phyloP scores from a whole-genome alignment of 768 basidiomycete species.

The Leccinum uliginosum region DNA sequence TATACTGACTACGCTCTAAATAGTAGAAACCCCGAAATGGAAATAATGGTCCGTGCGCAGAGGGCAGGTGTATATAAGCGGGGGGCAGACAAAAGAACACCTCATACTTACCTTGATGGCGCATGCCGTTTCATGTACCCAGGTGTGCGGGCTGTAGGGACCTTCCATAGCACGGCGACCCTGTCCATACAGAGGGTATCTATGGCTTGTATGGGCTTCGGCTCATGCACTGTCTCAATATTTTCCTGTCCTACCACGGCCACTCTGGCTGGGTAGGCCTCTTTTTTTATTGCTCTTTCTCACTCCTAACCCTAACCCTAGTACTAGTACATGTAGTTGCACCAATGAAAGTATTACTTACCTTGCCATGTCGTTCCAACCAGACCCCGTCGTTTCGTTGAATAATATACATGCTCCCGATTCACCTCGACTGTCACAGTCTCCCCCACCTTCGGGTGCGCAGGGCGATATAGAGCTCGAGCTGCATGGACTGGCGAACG shows the following conservation, averaged over 20 bases:
- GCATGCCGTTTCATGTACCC: conserved; percentile 48
- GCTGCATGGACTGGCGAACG: conserved; percentile 69
- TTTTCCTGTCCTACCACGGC: conserved; percentile 68
- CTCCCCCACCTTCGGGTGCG: conserved; percentile 60
- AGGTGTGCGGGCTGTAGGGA: conserved; percentile 54
- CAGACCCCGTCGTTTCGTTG: background rate
- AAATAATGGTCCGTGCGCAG: conserved; percentile 26
- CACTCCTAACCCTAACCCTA: conserved; percentile 31
- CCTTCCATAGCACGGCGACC: conserved; percentile 54
- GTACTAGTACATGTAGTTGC: background rate
- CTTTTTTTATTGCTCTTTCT: conserved; percentile 13
- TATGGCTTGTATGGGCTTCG: conserved; percentile 53
- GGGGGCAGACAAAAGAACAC: background rate
- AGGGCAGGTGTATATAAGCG: conserved; percentile 26
- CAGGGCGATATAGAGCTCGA: conserved; percentile 78
- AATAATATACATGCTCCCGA: conserved; percentile 24
- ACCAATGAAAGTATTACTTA: no score
- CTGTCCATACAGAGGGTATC: conserved; percentile 44
- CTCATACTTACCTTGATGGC: conserved; percentile 66
- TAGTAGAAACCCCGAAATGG: no score
- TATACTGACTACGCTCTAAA: no score
- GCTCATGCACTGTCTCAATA: conserved; percentile 78
- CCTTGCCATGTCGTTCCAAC: conserved; percentile 11
- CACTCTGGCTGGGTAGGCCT: conserved; percentile 40
- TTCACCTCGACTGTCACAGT: conserved; percentile 71